A percentile compares a stretch with the other conserved stretches of the same genome.
Evolutionary conservation across 192 early-diverging fungal genomes (phyloP).

Genomic region (Podila clonocystis): DNA sequence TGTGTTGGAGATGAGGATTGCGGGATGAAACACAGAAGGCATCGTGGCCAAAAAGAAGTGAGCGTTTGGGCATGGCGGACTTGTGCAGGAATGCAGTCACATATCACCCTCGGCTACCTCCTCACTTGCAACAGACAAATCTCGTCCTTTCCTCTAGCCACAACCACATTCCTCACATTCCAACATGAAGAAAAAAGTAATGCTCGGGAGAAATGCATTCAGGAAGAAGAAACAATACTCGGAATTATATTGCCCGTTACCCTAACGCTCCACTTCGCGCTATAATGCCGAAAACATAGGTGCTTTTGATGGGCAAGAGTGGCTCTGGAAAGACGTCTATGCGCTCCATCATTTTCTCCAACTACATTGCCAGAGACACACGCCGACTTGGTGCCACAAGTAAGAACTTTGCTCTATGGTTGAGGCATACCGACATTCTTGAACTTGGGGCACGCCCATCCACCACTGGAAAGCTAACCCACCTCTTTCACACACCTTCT

Average conservation of each 20-base stretch:
- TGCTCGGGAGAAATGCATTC: too few species aligned
- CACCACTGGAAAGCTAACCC: not conserved
- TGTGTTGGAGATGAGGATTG: too few species aligned
- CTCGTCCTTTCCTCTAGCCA: not conserved
- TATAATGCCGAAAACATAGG: constrained; percentile 56
- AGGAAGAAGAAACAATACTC: too few species aligned
- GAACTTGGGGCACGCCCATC: not conserved
- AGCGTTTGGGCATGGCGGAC: not conserved
- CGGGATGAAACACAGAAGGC: too few species aligned
- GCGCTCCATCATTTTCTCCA: constrained; percentile 98
- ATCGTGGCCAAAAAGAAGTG: too few species aligned
- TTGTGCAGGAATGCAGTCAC: not conserved
- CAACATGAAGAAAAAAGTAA: constrained; percentile 11
- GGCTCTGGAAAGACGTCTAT: constrained; percentile 99
- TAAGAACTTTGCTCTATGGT: constrained; percentile 35
- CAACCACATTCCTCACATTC: not conserved
- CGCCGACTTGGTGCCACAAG: constrained; percentile 95
- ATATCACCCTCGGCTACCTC: not conserved
- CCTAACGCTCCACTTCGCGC: not conserved
- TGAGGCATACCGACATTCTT: not conserved
- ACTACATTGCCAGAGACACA: constrained; percentile 96
- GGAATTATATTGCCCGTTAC: not conserved
- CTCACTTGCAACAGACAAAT: not conserved
- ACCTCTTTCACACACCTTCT: not conserved
- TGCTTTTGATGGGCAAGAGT: constrained; percentile 97